phyloP scores from a whole-genome alignment of 768 basidiomycete genomes.

The Coprinopsis sp. region DNA sequence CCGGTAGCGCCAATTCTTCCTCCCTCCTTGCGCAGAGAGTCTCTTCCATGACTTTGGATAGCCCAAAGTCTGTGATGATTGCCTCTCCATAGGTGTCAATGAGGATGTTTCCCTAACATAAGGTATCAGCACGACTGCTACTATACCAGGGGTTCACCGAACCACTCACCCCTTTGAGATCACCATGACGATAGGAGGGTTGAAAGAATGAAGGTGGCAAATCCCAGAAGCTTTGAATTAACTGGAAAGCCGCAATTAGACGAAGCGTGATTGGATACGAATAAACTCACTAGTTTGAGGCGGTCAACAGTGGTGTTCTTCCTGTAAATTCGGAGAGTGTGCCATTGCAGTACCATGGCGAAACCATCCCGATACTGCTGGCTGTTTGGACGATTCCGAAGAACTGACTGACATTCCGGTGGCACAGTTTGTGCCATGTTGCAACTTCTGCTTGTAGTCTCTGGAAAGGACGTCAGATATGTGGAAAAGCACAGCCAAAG shows the following conservation, averaged over 20 bases:
- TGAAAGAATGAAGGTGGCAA: constrained; percentile 50
- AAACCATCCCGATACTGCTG: constrained; percentile 57
- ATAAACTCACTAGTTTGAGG: constrained; percentile 40
- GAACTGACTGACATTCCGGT: constrained; percentile 50
- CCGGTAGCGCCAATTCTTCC: neutral
- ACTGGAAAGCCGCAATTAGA: constrained; percentile 23
- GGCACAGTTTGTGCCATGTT: constrained; percentile 55
- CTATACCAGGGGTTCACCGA: neutral
- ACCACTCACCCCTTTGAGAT: constrained; percentile 52
- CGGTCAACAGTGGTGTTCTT: constrained; percentile 37
- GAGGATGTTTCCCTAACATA: constrained; percentile 49
- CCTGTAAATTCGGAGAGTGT: constrained; percentile 45
- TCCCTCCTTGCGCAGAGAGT: constrained; percentile 32
- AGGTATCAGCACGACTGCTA: neutral
- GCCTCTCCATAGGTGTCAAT: constrained; percentile 47
- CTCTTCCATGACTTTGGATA: constrained; percentile 55
- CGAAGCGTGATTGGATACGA: neutral
- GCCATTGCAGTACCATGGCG: constrained; percentile 60
- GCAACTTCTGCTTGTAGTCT: constrained; percentile 52
- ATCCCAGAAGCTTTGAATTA: constrained; percentile 53
- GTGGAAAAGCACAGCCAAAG: neutral
- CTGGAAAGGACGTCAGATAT: constrained; percentile 22
- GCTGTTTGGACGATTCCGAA: constrained; percentile 50
- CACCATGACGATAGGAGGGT: constrained; percentile 57
- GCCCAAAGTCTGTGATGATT: constrained; percentile 59